Evolutionary conservation across 768 basidiomycete species (phyloP), one percentile per base, ranked within the genome.

Genomic region (Pisolithus albus): DNA sequence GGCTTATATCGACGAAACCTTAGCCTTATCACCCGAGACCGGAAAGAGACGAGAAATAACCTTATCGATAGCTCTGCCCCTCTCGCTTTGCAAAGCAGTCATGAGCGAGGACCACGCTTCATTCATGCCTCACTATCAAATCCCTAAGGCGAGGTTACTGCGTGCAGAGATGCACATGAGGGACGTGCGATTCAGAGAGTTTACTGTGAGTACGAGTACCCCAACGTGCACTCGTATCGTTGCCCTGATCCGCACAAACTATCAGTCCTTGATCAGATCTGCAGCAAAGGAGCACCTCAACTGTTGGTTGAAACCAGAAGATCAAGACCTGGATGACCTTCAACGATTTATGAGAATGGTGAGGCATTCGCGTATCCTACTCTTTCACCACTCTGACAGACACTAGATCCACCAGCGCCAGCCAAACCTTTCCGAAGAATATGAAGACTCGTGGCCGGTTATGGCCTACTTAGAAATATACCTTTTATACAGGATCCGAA

Each of bases 141-240:
- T 59, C 23, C 19, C 1, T 1, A 2, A 16, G 10, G 50, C 52
- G 2, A 5, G 8, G 2, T 0, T 4, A 6, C 47, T 61, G 1
- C 18, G 26, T 4, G 0, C 0, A 4, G 39, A 26, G 5, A 42
- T 23, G 1, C 5, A 19, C 0, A 56, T 62, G 56, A 18, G 51
- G 0, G 0, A 9, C 0, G 0, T 5, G 8, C 39, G 51, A 0
- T 54, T 61, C n/a, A 5, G 7, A 9, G 1, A 0, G 3, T 37
- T 62, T 19, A 36, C 16, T 6, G 61, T 62, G 30, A 7, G 61
- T 53, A 50, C 9, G n/a, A n/a, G n/a, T n/a, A n/a, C n/a, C 36
- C n/a, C 18, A 5, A 24, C 7, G 7, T n/a, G 23, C 34, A 47
- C 34, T 10, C 16, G 5, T 1, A 7, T n/a, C 2, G 36, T 47